Evolutionary conservation across 2,329 filamentous ascomycete species (phyloP).

Genomic region (Sporothrix variecibatus): DNA sequence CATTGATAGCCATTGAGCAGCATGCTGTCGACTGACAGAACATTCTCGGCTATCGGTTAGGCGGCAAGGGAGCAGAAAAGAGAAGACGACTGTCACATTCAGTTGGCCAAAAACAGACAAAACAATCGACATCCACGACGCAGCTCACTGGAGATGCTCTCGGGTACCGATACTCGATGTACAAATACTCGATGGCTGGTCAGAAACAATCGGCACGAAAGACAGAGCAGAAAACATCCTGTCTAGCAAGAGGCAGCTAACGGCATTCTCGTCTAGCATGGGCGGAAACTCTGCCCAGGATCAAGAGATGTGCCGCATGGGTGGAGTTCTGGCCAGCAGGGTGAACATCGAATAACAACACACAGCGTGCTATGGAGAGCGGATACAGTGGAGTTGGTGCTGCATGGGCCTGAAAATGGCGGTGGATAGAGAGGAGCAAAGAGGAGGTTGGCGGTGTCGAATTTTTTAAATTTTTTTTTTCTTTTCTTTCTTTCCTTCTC

Average conservation of each 20-base stretch:
- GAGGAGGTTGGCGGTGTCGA: constrained; percentile 16
- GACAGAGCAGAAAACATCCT: not conserved
- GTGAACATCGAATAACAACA: not conserved
- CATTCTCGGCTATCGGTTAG: constrained; percentile 12
- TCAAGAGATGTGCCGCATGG: not conserved
- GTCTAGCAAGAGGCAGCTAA: not conserved
- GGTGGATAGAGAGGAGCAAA: not conserved
- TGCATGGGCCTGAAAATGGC: constrained; percentile 4
- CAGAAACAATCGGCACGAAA: not conserved
- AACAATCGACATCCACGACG: not conserved
- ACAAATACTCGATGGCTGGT: constrained; percentile 14
- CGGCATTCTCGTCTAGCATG: not conserved
- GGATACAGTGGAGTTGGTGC: not conserved
- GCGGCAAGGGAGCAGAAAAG: not conserved
- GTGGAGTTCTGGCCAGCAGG: not conserved
- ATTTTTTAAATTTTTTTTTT: not conserved
- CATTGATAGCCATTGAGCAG: not conserved
- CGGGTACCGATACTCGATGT: not conserved
- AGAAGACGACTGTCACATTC: not conserved
- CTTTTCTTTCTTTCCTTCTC: not conserved
- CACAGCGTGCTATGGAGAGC: not conserved
- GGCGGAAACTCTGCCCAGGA: not conserved
- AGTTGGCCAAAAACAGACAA: not conserved
- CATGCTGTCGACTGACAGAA: not conserved
- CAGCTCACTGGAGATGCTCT: not conserved